Conservation (phyloP, 2,329 filamentous ascomycete species). For the Microcyclosporella mali region DNA sequence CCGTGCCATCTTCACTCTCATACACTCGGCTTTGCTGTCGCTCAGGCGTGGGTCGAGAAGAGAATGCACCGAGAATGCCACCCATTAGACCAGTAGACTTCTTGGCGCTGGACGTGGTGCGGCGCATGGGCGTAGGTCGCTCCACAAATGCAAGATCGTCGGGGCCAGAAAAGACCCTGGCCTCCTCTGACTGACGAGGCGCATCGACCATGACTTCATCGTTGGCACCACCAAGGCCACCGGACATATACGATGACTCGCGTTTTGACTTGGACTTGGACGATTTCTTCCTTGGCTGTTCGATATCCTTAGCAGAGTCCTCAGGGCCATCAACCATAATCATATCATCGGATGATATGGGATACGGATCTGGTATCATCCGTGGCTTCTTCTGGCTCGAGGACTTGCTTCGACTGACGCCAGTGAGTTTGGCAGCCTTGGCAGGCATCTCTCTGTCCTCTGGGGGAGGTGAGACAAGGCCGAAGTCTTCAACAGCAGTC, state of each 20-base stretch:
- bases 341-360: slow-evolving; percentile 53
- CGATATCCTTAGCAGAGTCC: slow-evolving; percentile 33
- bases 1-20: slow-evolving; percentile 30
- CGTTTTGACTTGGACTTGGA: slow-evolving; percentile 39
- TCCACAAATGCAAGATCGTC: slow-evolving; percentile 50
- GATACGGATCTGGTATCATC: slow-evolving; percentile 52
- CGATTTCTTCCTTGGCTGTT: slow-evolving; percentile 25
- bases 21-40: slow-evolving; percentile 28
- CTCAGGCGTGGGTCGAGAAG: slow-evolving; percentile 25
- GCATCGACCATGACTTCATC: slow-evolving; percentile 39
- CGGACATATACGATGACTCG: slow-evolving; percentile 34
- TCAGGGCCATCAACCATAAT: slow-evolving; percentile 50
- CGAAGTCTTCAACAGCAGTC: slow-evolving; percentile 53
- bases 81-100: slow-evolving; percentile 52
- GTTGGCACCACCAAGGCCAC: slow-evolving; percentile 34
- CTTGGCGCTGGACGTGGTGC: slow-evolving; percentile 56
- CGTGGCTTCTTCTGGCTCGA: slow-evolving; percentile 48
- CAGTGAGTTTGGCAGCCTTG: slow-evolving; percentile 77
- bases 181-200: slow-evolving; percentile 35
- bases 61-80: slow-evolving; percentile 44
- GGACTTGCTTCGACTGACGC: slow-evolving; percentile 40
- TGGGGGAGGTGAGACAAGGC: slow-evolving; percentile 65
- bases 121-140: slow-evolving; percentile 48
- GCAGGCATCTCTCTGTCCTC: slow-evolving; percentile 57
- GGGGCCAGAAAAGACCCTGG: slow-evolving; percentile 41